phyloP scores from a whole-genome alignment of 2,329 filamentous ascomycete species.

The Colletotrichum sp. region DNA sequence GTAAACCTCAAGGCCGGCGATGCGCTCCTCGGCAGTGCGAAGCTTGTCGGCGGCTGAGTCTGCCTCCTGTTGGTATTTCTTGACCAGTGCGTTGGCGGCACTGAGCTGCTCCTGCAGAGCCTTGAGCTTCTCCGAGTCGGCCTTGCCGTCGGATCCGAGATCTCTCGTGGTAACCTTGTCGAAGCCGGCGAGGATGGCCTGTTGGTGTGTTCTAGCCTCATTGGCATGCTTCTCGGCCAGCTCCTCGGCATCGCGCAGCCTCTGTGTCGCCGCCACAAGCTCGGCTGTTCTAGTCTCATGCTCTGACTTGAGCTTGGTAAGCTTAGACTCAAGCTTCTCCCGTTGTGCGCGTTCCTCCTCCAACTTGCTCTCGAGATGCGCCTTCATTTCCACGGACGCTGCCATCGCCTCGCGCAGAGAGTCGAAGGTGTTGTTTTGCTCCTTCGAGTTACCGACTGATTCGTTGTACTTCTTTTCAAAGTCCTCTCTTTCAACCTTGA shows the following conservation, averaged over 20 bases:
- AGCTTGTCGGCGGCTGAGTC: slow-evolving; percentile 88
- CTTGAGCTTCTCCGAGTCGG: slow-evolving; percentile 68
- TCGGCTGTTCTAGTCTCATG: slow-evolving; percentile 83
- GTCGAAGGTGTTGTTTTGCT: slow-evolving; percentile 73
- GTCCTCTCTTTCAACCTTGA: slow-evolving; percentile 88
- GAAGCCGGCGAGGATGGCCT: slow-evolving; percentile 82
- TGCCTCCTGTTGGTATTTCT: slow-evolving; percentile 88
- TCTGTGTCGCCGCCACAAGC: slow-evolving; percentile 74
- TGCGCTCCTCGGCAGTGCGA: slow-evolving; percentile 91
- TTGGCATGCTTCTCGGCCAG: slow-evolving; percentile 84
- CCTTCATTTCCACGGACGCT: slow-evolving; percentile 78
- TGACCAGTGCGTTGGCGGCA: slow-evolving; percentile 78
- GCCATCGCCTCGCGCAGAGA: slow-evolving; percentile 79
- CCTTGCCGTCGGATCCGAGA: slow-evolving; percentile 48
- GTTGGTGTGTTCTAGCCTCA: slow-evolving; percentile 85
- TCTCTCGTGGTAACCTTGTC: slow-evolving; percentile 71
- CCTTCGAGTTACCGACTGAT: slow-evolving; percentile 68
- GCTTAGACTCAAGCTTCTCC: slow-evolving; percentile 76
- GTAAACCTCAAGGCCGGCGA: slow-evolving; percentile 94
- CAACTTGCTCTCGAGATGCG: slow-evolving; percentile 79
- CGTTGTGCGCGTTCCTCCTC: slow-evolving; percentile 81
- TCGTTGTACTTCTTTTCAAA: slow-evolving; percentile 72
- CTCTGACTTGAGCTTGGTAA: slow-evolving; percentile 78
- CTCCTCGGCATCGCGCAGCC: slow-evolving; percentile 85
- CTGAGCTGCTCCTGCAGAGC: slow-evolving; percentile 83